These are phyloP conservation scores for Cyclotella baltica DNA, from an alignment of 108 stramenopile species.

Conservation along the genomic window DNA sequence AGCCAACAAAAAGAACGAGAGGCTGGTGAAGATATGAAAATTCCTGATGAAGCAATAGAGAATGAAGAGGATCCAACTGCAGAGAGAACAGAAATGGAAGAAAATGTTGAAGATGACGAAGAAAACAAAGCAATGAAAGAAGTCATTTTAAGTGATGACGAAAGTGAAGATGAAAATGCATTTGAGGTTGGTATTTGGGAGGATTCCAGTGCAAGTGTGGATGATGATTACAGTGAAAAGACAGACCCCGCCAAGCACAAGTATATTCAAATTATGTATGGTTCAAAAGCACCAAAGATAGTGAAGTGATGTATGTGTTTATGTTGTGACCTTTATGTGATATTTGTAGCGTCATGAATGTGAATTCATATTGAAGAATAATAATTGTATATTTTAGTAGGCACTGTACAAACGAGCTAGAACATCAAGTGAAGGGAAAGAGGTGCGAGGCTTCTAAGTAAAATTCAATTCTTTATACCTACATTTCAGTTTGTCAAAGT, in stretches of 20 bases:
- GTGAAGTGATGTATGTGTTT: not conserved
- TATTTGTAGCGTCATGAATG: too few species aligned
- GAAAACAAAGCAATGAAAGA: conserved; percentile 7
- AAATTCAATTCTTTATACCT: too few species aligned
- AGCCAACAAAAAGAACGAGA: not conserved
- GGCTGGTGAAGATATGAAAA: not conserved
- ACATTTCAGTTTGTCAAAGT: too few species aligned
- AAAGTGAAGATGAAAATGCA: not conserved
- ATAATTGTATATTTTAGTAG: too few species aligned
- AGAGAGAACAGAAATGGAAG: conserved; percentile 1
- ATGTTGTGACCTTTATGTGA: too few species aligned
- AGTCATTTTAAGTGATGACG: not conserved
- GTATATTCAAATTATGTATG: conserved; percentile 1
- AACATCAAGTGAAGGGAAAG: too few species aligned
- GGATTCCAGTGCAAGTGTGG: conserved; percentile 9
- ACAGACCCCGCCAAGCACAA: not conserved
- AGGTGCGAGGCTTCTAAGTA: too few species aligned
- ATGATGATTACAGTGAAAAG: conserved; percentile 14
- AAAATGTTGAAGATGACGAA: not conserved
- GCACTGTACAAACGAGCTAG: too few species aligned
- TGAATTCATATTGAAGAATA: too few species aligned
- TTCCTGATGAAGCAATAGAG: conserved; percentile 3
- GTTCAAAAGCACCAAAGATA: not conserved
- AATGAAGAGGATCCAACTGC: conserved; percentile 5
- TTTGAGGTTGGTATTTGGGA: conserved; percentile 10